A percentile compares a stretch with the other conserved stretches of the same genome.
Evolutionary conservation across 345 rosid species (phyloP).

Genomic region (Eucalyptus sideroxylon): DNA sequence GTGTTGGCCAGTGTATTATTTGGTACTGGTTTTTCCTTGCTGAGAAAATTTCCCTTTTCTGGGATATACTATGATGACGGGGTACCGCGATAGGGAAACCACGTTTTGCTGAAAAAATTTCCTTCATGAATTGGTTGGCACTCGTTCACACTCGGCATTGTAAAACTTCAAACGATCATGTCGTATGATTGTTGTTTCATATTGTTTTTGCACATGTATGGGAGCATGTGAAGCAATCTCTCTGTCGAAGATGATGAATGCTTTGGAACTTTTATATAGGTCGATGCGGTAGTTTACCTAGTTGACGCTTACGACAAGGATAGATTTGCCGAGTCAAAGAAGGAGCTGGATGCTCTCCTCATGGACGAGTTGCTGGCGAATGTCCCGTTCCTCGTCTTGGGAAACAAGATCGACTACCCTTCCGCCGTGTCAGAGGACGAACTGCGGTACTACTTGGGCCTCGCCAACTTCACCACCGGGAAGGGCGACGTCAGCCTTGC

Average conservation of each 20-base stretch:
- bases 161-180: neutral
- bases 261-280: neutral
- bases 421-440: neutral
- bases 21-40: neutral
- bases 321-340: slow-evolving; percentile 17
- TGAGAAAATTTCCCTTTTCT: neutral
- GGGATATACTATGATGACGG: too few species aligned
- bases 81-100: neutral
- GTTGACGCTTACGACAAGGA: slow-evolving; percentile 22
- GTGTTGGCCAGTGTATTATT: neutral
- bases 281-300: slow-evolving; percentile 14
- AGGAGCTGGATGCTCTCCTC: slow-evolving; percentile 22
- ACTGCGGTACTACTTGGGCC: too few species aligned
- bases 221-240: neutral
- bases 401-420: slow-evolving; percentile 23
- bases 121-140: neutral
- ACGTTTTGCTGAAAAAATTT: neutral
- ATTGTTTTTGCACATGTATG: too few species aligned
- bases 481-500: too few species aligned
- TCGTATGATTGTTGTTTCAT: neutral
- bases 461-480: too few species aligned
- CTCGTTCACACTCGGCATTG: neutral
- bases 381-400: slow-evolving; percentile 18
- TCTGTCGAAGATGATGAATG: neutral
- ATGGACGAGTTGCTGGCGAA: slow-evolving; percentile 6